A percentile compares a stretch with the other conserved stretches of the same genome.
These are phyloP conservation scores for Daldinia sp. DNA, from an alignment of 2,329 filamentous ascomycete species.

Conservation along the genomic window DNA sequence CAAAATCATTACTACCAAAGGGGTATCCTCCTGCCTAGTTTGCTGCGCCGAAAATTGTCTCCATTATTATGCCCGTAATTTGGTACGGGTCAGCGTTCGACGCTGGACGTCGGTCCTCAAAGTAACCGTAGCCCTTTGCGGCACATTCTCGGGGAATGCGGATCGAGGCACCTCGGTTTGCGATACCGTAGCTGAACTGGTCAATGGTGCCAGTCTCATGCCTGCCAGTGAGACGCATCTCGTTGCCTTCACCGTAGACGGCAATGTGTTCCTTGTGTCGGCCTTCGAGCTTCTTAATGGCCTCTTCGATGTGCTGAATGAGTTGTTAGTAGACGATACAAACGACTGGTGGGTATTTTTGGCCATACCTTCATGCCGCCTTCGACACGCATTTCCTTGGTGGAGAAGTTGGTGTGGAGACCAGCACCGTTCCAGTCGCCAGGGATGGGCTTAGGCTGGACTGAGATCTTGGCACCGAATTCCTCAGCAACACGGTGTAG, in stretches of 20 bases:
- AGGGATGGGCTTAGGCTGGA: slow-evolving; percentile 94
- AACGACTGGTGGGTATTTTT: background rate
- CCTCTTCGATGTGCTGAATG: slow-evolving; percentile 75
- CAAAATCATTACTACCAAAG: slow-evolving; percentile 39
- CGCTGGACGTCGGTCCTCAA: slow-evolving; percentile 85
- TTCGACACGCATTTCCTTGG: slow-evolving; percentile 86
- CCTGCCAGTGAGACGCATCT: slow-evolving; percentile 88
- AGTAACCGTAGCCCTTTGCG: slow-evolving; percentile 93
- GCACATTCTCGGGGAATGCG: slow-evolving; percentile 89
- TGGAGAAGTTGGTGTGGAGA: slow-evolving; percentile 91
- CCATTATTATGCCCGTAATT: slow-evolving; percentile 45
- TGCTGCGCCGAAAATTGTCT: slow-evolving; percentile 66
- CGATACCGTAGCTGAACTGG: slow-evolving; percentile 92
- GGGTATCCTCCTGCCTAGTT: slow-evolving; percentile 46
- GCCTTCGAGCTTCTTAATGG: slow-evolving; percentile 84
- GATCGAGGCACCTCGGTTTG: slow-evolving; percentile 94
- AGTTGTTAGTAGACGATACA: slow-evolving; percentile 18
- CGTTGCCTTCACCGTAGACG: slow-evolving; percentile 96
- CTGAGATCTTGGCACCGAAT: slow-evolving; percentile 94
- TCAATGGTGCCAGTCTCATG: slow-evolving; percentile 97
- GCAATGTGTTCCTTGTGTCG: slow-evolving; percentile 88
- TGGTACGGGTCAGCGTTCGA: slow-evolving; percentile 87
- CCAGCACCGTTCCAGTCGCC: slow-evolving; percentile 95
- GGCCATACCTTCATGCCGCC: slow-evolving; percentile 85
- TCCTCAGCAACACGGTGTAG: slow-evolving; percentile 94